A percentile compares a stretch with the other conserved stretches of the same genome.
phyloP scores from a whole-genome alignment of 2,329 filamentous ascomycete genomes.

The Sarocladiaceae sp. region DNA sequence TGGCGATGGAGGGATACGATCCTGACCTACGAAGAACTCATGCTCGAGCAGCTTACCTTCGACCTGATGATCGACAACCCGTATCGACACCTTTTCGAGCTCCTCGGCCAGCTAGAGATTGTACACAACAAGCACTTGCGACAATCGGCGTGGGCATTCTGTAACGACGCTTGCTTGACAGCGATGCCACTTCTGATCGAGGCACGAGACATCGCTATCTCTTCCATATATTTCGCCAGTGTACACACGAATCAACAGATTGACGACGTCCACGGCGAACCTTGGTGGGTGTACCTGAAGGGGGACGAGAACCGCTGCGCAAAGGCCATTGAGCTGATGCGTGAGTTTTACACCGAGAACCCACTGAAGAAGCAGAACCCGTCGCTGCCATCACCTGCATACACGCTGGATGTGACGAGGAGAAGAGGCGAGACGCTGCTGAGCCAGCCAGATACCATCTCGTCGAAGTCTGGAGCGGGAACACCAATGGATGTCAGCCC shows the following conservation, averaged over 20 bases:
- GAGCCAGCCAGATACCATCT: conserved; percentile 37
- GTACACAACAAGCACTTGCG: conserved; percentile 76
- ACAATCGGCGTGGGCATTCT: conserved; percentile 86
- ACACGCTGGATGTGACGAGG: conserved; percentile 50
- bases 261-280: conserved; percentile 65
- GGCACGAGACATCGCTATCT: conserved; percentile 74
- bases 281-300: conserved; percentile 82
- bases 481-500: conserved; percentile 45
- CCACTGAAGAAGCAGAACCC: conserved; percentile 53
- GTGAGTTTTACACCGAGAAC: conserved; percentile 60
- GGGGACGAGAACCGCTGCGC: conserved; percentile 65
- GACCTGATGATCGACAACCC: conserved; percentile 87
- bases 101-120: conserved; percentile 65
- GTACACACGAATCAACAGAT: conserved; percentile 68
- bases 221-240: conserved; percentile 80
- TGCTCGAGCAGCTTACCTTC: conserved; percentile 89
- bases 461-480: conserved; percentile 34
- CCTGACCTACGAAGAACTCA: conserved; percentile 82
- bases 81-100: conserved; percentile 76
- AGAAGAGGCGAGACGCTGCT: conserved; percentile 37
- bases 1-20: conserved; percentile 98
- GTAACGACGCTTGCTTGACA: conserved; percentile 85
- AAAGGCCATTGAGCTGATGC: conserved; percentile 70
- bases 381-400: conserved; percentile 46
- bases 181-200: conserved; percentile 76